Conservation (phyloP, 768 basidiomycete species). For the Hirschioporus abietinus region DNA sequence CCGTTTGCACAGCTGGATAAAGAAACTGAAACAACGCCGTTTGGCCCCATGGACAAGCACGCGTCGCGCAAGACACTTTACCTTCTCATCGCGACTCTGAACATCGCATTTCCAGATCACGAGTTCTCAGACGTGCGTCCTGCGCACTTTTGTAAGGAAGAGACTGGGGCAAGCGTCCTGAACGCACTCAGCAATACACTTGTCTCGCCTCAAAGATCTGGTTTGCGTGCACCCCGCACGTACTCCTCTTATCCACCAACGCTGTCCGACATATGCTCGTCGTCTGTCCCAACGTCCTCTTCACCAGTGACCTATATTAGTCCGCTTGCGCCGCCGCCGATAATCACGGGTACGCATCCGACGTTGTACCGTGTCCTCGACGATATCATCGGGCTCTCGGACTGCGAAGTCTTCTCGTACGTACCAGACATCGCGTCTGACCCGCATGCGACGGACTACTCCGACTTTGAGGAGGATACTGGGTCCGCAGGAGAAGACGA, state of each 20-base stretch:
- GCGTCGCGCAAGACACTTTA: constrained; percentile 88
- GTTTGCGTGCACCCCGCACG: constrained; percentile 64
- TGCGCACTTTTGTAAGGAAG: constrained; percentile 81
- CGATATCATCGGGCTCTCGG: constrained; percentile 82
- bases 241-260: constrained; percentile 85
- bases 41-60: constrained; percentile 86
- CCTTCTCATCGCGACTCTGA: constrained; percentile 93
- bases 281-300: constrained; percentile 65
- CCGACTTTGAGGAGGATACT: constrained; percentile 74
- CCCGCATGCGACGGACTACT: constrained; percentile 83
- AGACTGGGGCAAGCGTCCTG: constrained; percentile 65
- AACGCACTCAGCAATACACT: constrained; percentile 83
- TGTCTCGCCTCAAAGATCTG: constrained; percentile 63
- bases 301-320: constrained; percentile 61
- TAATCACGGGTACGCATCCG: constrained; percentile 82
- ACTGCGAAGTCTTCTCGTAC: constrained; percentile 96
- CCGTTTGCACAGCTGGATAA: constrained; percentile 68
- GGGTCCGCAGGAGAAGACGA: constrained; percentile 58
- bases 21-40: constrained; percentile 77
- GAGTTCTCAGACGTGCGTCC: constrained; percentile 93
- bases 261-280: constrained; percentile 67
- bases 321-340: constrained; percentile 66
- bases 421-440: constrained; percentile 90
- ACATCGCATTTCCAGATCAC: constrained; percentile 96
- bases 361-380: constrained; percentile 82